Evolutionary conservation across 768 basidiomycete species (phyloP), one percentile per base, ranked within the genome.

Genomic region (Mrakia blollopis): DNA sequence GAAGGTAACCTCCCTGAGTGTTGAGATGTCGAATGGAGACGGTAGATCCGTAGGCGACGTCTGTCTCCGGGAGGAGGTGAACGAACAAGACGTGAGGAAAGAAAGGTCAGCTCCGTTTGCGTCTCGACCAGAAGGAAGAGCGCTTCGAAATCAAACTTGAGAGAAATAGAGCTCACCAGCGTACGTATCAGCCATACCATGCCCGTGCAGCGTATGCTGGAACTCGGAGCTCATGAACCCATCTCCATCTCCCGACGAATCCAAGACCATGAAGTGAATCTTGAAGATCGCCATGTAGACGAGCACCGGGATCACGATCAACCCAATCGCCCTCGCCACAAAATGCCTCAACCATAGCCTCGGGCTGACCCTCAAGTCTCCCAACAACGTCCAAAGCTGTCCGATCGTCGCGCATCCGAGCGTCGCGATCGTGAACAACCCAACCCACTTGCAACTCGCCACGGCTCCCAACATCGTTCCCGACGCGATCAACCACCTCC

Each of bases 171-270:
- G 80, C 89, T 78, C 76, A 92, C 92, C 91, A 37, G 94, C 93
- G 83, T 86, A 94, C 0, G 96, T 98, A 83, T 99, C 94, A 16
- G 87, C 87, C 97, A 98, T 98, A 10, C 91, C 89, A 62, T 89
- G 90, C 9, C 94, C 94, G 23, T 90, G 87, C 18, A 99, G 86
- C 0, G 95, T 98, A 82, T 98, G 96, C 84, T 98, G 95, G 85
- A 99, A 99, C 82, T 94, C 95, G 3, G 94, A 92, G 85, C 92
- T 96, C 97, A 99, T 99, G 84, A 99, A 99, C 0, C 95, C 94
- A 82, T 98, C 97, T 0, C 97, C 97, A 72, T 98, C 96, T 44
- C 97, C 97, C 2, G 92, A 91, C 83, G 91, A 91, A 81, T 89
- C 88, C 39, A 99, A 86, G 80, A 99, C 88, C 81, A 90, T 81